These are phyloP conservation scores for Tillandsia leiboldiana DNA, from an alignment of 176 grass and related monocot genomes.

Conservation along the genomic window DNA sequence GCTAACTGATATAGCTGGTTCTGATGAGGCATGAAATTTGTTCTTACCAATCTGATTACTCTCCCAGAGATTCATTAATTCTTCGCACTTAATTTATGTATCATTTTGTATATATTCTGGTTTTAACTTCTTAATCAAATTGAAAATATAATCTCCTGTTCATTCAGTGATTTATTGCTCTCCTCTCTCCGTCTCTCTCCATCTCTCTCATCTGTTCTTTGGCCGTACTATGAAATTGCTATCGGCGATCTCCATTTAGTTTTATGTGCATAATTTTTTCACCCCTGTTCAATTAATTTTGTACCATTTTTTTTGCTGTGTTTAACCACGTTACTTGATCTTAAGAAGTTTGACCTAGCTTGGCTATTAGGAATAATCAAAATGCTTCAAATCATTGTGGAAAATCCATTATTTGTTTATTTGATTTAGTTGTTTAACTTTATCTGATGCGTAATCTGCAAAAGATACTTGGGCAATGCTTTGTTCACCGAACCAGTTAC, in stretches of 20 bases:
- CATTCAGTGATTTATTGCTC: neutral
- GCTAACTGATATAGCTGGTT: neutral
- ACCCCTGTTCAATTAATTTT: neutral
- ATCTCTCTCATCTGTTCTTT: neutral
- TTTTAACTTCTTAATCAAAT: neutral
- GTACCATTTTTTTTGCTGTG: neutral
- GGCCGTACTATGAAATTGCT: neutral
- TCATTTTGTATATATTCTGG: neutral
- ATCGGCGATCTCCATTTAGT: neutral
- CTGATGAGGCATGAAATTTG: conserved; percentile 1
- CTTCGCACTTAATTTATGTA: neutral
- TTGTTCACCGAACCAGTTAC: neutral
- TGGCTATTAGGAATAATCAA: neutral
- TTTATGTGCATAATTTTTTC: neutral
- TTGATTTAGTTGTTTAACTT: neutral
- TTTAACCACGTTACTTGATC: neutral
- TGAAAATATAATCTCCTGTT: neutral
- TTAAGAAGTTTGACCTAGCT: neutral
- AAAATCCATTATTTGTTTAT: neutral
- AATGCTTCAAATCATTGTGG: neutral
- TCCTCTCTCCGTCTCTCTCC: neutral
- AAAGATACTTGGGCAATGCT: neutral
- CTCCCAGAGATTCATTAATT: neutral
- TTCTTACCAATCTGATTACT: neutral
- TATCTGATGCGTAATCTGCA: neutral